These are phyloP conservation scores for Alternaria dauci DNA, from an alignment of 2,329 filamentous ascomycete genomes.

Conservation along the genomic window DNA sequence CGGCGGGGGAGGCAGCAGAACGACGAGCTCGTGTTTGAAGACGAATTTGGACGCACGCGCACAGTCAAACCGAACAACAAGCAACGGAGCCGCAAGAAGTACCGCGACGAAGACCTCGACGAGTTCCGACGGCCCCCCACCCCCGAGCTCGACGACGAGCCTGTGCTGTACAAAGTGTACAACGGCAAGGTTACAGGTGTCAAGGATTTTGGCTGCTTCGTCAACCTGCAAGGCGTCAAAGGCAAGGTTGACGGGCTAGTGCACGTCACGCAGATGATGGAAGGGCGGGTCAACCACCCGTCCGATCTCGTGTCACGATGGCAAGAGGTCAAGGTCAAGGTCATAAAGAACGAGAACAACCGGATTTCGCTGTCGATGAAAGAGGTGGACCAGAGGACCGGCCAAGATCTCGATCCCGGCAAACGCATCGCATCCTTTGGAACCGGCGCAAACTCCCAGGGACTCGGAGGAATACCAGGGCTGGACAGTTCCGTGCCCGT, in stretches of 20 bases:
- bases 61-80: constrained; percentile 53
- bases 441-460: constrained; percentile 83
- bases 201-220: constrained; percentile 95
- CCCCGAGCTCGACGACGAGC: constrained; percentile 80
- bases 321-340: constrained; percentile 91
- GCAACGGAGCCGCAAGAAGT: constrained; percentile 50
- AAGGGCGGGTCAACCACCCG: constrained; percentile 89
- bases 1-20: constrained; percentile 54
- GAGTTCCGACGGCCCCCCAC: constrained; percentile 71
- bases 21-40: constrained; percentile 64
- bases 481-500: constrained; percentile 65
- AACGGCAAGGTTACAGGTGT: constrained; percentile 88
- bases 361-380: constrained; percentile 95
- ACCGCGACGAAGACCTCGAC: constrained; percentile 59
- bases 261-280: constrained; percentile 87
- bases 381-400: constrained; percentile 90
- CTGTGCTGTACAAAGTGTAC: constrained; percentile 86
- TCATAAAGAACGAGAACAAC: constrained; percentile 82
- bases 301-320: constrained; percentile 83
- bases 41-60: constrained; percentile 65
- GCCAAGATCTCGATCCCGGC: constrained; percentile 81
- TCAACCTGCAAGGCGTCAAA: constrained; percentile 85
- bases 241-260: constrained; percentile 93
- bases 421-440: constrained; percentile 73
- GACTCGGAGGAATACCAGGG: constrained; percentile 69